These are phyloP conservation scores for Tieghemostelium lacteum DNA, from an alignment of 78 protist species.

Conservation along the genomic window DNA sequence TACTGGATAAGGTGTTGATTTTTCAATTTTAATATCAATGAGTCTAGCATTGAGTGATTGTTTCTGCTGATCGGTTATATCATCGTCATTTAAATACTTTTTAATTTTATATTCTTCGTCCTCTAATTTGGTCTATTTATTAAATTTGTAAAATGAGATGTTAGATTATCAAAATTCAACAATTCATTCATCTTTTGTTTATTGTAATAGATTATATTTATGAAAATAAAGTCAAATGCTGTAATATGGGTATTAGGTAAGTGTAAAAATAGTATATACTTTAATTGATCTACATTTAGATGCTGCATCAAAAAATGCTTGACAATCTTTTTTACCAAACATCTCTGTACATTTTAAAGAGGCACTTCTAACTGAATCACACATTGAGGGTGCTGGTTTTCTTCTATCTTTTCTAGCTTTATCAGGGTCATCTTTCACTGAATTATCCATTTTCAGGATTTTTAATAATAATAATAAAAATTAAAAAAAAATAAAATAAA, in stretches of 20 bases:
- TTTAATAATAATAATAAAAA: too few species aligned
- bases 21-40: slow-evolving; percentile 14
- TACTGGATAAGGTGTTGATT: slow-evolving; percentile 51
- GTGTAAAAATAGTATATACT: neutral
- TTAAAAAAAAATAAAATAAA: too few species aligned
- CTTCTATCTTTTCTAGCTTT: slow-evolving; percentile 7
- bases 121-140: slow-evolving; percentile 37
- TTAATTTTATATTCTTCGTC: slow-evolving; percentile 48
- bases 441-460: too few species aligned
- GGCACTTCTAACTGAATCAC: slow-evolving; percentile 42
- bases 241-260: neutral
- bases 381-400: slow-evolving; percentile 48
- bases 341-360: slow-evolving; percentile 43
- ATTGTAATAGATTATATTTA: neutral
- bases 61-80: slow-evolving; percentile 15
- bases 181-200: neutral
- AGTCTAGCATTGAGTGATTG: slow-evolving; percentile 20
- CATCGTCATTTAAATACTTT: slow-evolving; percentile 31
- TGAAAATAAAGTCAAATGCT: neutral
- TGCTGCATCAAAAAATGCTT: slow-evolving; percentile 47
- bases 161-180: neutral
- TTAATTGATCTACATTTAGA: slow-evolving; percentile 60
- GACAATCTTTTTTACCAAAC: slow-evolving; percentile 18
- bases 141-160: neutral
- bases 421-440: neutral